These are phyloP conservation scores for Pouteria glomerata DNA, from an alignment of 148 eudicot genomes.

Conservation along the genomic window DNA sequence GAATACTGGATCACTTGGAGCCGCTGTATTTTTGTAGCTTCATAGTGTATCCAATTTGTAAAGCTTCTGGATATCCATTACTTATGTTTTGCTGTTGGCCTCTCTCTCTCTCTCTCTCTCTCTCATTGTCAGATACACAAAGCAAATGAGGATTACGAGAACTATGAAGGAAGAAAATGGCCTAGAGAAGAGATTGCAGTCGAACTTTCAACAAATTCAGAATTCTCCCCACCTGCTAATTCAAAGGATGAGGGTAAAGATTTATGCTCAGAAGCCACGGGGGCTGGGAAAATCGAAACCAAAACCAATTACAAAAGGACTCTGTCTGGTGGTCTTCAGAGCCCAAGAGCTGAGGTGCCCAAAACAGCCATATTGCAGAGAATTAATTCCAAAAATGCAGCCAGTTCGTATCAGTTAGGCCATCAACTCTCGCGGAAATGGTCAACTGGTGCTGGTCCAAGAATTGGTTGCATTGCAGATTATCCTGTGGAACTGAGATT, in stretches of 20 bases:
- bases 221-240: constrained; percentile 15
- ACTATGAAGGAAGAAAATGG: constrained; percentile 26
- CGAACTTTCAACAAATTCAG: constrained; percentile 23
- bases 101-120: not conserved
- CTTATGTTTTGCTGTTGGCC: not conserved
- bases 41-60: not conserved
- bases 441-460: constrained; percentile 85
- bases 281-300: constrained; percentile 19
- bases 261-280: constrained; percentile 10
- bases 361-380: constrained; percentile 56
- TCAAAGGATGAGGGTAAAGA: constrained; percentile 18
- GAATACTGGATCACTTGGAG: too few relatives aligned
- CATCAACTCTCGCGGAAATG: constrained; percentile 56
- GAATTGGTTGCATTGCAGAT: constrained; percentile 82
- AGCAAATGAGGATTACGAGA: constrained; percentile 54
- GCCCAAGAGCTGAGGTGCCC: constrained; percentile 61
- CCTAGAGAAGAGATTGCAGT: not conserved
- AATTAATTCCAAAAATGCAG: constrained; percentile 61
- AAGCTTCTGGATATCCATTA: not conserved
- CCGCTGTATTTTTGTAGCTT: too few relatives aligned
- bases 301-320: constrained; percentile 51
- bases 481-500: constrained; percentile 69
- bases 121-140: constrained; percentile 43
- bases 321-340: constrained; percentile 79
- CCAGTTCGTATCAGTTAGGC: constrained; percentile 60